Evolutionary conservation across 805 yeast genomes (phyloP), one percentile per base, ranked within the genome.

Genomic region (Saccharomycopsis sp.): DNA sequence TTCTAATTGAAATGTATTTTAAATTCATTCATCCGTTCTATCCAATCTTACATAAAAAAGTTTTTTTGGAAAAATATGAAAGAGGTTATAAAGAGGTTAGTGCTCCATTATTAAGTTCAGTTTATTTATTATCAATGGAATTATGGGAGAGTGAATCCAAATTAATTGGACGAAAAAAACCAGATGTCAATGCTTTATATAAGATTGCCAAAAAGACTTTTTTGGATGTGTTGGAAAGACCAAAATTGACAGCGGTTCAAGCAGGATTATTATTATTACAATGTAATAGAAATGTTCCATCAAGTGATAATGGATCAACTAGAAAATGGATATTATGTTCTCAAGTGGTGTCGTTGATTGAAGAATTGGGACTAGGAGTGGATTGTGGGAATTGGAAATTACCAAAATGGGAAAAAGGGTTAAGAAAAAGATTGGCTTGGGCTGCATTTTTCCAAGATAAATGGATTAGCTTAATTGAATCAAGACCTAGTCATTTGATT

Each of bases 61-160:
- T 89, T 5, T 92, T 89, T 51, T 55, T 89, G 46, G 97, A 89
- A 52, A 89, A 89, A 56, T 89, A 88, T 56, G 66, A 88, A 2
- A 65, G 97, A 41, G 86, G 96, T 1, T 94, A 86, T 56, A 70
- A 95, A 35, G 97, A 89, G 58, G 76, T 89, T 51, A 77, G 92
- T 40, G 94, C 96, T 0, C 94, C 96, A 0, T 60, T 89, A 37
- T 62, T 89, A 35, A 96, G 96, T 0, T 83, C 95, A 0, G 95
- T 89, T 1, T 89, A 89, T 55, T 75, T 83, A 8, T 62, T 88
- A 43, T 95, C 96, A 0, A 70, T 84, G 33, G 89, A 85, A 55
- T 86, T 95, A 94, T 88, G 96, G 96, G 89, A 84, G 49, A 79
- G 78, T 56, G 88, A 79, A 52, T 82, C 94, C 2, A 77, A 73